Evolutionary conservation across 1,284 basidiomycete species (phyloP), one percentile per base, ranked within the genome.

Genomic region (Cryptococcus amylolentus): DNA sequence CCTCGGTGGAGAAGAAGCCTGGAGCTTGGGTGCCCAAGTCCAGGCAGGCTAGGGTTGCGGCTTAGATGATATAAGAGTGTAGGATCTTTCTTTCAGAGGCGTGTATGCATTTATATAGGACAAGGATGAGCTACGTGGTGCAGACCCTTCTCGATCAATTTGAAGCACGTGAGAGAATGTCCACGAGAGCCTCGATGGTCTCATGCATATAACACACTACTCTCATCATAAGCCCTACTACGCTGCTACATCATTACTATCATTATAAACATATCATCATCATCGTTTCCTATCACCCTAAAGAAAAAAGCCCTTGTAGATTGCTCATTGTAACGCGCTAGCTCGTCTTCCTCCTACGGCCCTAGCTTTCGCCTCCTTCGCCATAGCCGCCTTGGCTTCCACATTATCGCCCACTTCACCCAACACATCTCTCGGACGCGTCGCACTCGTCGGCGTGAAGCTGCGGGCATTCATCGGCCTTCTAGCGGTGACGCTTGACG

Each of bases 31-130:
- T 43, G 9, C 60, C 59, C 47, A 69, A 69, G 62, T 50, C 49
- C 18, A 62, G 61, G 43, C 65, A 65, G 52, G 62, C 60, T 16
- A 58, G 67, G 13, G 57, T 64, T 23, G 65, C 63, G 12, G 67
- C 63, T 26, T 68, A 66, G 60, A 38, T 49, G 49, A 12, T 16
- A 47, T 47, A 47, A 23, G 26, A 10, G 8, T 26, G 31, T 35
- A 16, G n/a, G 13, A 28, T 20, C 12, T 35, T 49, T 14, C 23
- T 13, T 39, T 12, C 16, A 27, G 27, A 18, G 31, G 41, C 46
- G 49, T 56, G 43, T 50, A 56, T 52, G 45, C 38, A 40, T 47
- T 55, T 46, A 46, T 46, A 28, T 26, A 23, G 14, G 8, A n/a
- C 14, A 42, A 7, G 41, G 16, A 9, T 42, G 14, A 8, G 23